Percentiles rank a stretch among this genome's conserved stretches.
These are phyloP conservation scores for Claviceps sp. DNA, from an alignment of 2,329 filamentous ascomycete species.

Conservation along the genomic window DNA sequence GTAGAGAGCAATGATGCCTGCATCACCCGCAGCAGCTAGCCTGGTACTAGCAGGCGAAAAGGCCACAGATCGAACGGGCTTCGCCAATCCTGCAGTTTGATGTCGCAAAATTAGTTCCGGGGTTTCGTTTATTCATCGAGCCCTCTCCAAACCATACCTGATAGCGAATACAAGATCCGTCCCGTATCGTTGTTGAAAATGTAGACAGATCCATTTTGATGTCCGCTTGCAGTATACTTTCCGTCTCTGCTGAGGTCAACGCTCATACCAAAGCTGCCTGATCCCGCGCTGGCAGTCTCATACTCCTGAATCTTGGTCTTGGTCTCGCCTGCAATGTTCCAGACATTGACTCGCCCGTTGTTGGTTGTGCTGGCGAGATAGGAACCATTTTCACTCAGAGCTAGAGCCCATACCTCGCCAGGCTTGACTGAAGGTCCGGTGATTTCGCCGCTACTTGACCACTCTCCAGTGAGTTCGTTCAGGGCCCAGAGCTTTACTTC, in stretches of 20 bases:
- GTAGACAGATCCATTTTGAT: constrained; percentile 85
- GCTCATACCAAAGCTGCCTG: constrained; percentile 81
- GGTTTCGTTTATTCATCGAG: too few relatives aligned
- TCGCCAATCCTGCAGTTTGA: constrained; percentile 53
- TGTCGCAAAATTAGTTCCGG: background rate
- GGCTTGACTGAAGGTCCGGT: constrained; percentile 35
- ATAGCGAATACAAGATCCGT: constrained; percentile 71
- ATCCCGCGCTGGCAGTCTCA: constrained; percentile 56
- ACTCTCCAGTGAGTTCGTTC: constrained; percentile 41
- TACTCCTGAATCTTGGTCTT: constrained; percentile 63
- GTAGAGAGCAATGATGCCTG: constrained; percentile 79
- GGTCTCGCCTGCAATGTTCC: constrained; percentile 50
- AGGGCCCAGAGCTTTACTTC: constrained; percentile 73
- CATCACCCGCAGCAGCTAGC: constrained; percentile 81
- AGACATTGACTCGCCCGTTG: constrained; percentile 80
- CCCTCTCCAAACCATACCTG: constrained; percentile 36
- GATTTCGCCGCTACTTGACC: constrained; percentile 30
- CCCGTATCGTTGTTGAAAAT: constrained; percentile 90
- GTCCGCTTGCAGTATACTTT: constrained; percentile 76
- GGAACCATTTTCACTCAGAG: constrained; percentile 69
- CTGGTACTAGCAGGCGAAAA: constrained; percentile 80
- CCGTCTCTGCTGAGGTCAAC: constrained; percentile 73
- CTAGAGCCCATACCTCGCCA: constrained; percentile 75
- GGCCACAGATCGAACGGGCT: constrained; percentile 70
- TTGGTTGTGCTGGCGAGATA: constrained; percentile 80